Base-by-base conservation (phyloP, 2,329 filamentous ascomycete genomes). In the Aspergillaceae sp. region DNA sequence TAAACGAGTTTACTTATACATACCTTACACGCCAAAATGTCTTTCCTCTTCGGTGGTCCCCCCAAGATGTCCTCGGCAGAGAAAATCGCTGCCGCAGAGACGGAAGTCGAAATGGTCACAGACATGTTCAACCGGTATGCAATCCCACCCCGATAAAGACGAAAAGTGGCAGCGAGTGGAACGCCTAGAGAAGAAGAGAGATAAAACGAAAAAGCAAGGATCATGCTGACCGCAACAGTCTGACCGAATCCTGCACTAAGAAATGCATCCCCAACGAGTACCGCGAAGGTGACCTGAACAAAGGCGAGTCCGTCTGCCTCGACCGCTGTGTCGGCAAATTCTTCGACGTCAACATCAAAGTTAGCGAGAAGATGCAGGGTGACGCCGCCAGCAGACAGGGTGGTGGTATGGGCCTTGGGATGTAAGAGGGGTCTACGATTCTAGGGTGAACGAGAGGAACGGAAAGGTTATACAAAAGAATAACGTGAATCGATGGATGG, bases 321-420 rank as follows among this genome's bases (percentile, higher is more conserved):
- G 92, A 98, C 74, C 87, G 92, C 63, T 98, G 94, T 74, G 87
- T 94, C 48, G 80, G 86, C 65, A 98, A 98, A 76, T 98, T 97
- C 77, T 96, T 98, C 74, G 91, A 97, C 60, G 90, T 95, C 63
- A 94, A 95, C 70, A 83, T 95, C 76, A 97, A 96, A 77, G 87
- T 97, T 49, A 91, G 86, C 62, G 90, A 97, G 74, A 87, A 94
- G 74, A 89, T 97, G 82, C 89, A 96, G 73, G 82, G 84, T 54
- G 86, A 94, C 71, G 87, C 86, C 42, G 79, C 82, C 62, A 77
- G 79, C 52, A 79, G 79, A 61, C 79, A 82, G 49, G 77, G 73
- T 36, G 70, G 19, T 38, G 75, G 73, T 38, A 68, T 72, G 51
- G 77, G 75, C 28, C 71, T 80, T 52, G 73, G 75, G 50, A 69